These are phyloP conservation scores for Cairneyella variabilis DNA, from an alignment of 495 filamentous ascomycete genomes.

Conservation along the genomic window DNA sequence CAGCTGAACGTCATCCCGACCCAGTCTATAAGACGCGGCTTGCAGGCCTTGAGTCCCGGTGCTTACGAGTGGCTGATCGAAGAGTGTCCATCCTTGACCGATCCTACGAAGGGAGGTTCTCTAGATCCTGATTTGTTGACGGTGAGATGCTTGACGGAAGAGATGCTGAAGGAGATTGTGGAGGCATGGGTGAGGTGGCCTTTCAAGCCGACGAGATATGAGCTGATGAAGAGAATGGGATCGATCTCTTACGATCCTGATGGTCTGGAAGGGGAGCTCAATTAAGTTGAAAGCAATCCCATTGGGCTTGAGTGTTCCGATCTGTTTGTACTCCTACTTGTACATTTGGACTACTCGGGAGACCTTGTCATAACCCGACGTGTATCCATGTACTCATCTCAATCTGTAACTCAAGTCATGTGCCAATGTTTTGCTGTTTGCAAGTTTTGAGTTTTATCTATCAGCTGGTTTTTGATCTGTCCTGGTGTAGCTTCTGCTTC, in stretches of 20 bases:
- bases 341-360: too few relatives aligned
- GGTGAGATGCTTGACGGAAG: conserved; percentile 37
- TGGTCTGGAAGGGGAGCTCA: not conserved
- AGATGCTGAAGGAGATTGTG: conserved; percentile 46
- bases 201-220: conserved; percentile 42
- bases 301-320: too few relatives aligned
- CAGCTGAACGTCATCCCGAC: conserved; percentile 6
- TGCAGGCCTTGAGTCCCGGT: conserved; percentile 29
- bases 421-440: too few relatives aligned
- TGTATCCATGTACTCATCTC: too few relatives aligned
- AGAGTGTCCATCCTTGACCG: conserved; percentile 35
- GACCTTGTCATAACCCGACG: too few relatives aligned
- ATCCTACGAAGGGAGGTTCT: conserved; percentile 38
- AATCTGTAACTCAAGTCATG: too few relatives aligned
- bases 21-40: conserved; percentile 4
- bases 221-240: conserved; percentile 35
- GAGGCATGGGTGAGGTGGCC: conserved; percentile 56
- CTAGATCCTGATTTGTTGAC: conserved; percentile 31
- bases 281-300: too few relatives aligned
- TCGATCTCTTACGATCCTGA: conserved; percentile 8
- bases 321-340: too few relatives aligned
- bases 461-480: too few relatives aligned
- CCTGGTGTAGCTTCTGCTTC: too few relatives aligned
- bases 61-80: conserved; percentile 37
- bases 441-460: too few relatives aligned